A percentile compares a stretch with the other conserved stretches of the same genome.
Conservation (phyloP, 805 yeast species). For the Lipomyces oligophaga region DNA sequence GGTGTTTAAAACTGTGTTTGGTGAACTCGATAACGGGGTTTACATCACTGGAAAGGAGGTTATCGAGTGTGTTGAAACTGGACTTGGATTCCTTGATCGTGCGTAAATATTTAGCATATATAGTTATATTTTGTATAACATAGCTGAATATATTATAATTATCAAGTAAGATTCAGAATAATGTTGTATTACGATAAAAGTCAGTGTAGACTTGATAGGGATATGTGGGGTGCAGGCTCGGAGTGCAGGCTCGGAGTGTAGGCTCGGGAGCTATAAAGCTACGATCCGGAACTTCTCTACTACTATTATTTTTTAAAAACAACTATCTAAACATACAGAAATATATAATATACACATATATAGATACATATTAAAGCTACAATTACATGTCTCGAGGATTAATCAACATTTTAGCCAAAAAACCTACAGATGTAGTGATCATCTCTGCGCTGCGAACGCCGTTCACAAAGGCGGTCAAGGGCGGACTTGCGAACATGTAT, state of each 20-base stretch:
- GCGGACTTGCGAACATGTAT: constrained; percentile 39
- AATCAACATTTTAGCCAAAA: constrained; percentile 8
- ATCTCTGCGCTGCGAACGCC: constrained; percentile 41
- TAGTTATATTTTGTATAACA: constrained; percentile 6
- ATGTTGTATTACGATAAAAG: too few relatives aligned
- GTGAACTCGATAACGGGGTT: constrained; percentile 5
- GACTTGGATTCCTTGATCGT: constrained; percentile 21
- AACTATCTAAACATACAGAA: too few relatives aligned
- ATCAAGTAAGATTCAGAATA: too few relatives aligned
- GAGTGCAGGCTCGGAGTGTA: too few relatives aligned
- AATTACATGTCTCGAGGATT: constrained; percentile 11
- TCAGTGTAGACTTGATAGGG: too few relatives aligned
- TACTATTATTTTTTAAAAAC: too few relatives aligned
- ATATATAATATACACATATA: too few relatives aligned
- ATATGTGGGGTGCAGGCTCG: too few relatives aligned
- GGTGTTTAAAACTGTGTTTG: constrained; percentile 13
- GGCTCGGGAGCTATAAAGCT: too few relatives aligned
- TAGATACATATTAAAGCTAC: too few relatives aligned
- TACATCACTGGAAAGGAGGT: constrained; percentile 2
- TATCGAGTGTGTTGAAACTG: constrained; percentile 7
- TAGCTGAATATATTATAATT: constrained; percentile 37
- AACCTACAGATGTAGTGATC: constrained; percentile 37
- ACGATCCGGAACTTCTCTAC: too few relatives aligned
- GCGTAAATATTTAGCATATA: constrained; percentile 8
- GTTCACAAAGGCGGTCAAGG: constrained; percentile 39